phyloP scores from a whole-genome alignment of 495 filamentous ascomycete genomes.

The Penicillium fimorum region DNA sequence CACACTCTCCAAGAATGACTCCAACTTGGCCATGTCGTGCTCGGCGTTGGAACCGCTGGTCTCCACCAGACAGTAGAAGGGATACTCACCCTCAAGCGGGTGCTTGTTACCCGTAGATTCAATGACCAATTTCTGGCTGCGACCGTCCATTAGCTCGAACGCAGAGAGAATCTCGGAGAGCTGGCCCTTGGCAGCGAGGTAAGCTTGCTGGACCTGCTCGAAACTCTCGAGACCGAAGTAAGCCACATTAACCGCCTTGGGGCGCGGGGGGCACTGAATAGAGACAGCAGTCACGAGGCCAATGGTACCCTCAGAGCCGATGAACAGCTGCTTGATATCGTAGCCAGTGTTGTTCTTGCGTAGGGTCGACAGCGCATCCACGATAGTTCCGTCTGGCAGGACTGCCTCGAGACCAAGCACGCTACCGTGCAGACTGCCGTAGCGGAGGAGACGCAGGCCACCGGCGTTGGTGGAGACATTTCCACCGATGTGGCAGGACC shows the following conservation, averaged over 20 bases:
- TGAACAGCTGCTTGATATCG: slow-evolving; percentile 96
- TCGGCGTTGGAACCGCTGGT: slow-evolving; percentile 92
- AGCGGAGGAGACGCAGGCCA: slow-evolving; percentile 83
- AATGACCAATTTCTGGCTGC: slow-evolving; percentile 72
- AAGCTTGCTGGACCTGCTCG: slow-evolving; percentile 80
- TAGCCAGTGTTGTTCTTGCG: slow-evolving; percentile 99
- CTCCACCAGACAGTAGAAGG: slow-evolving; percentile 95
- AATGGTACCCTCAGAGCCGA: slow-evolving; percentile 91
- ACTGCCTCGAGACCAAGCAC: slow-evolving; percentile 92
- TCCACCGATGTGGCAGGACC: slow-evolving; percentile 96
- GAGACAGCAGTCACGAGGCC: slow-evolving; percentile 90
- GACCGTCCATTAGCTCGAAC: slow-evolving; percentile 93
- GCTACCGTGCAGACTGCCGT: slow-evolving; percentile 90
- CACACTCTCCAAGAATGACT: slow-evolving; percentile 82
- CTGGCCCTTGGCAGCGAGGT: slow-evolving; percentile 81
- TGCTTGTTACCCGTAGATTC: slow-evolving; percentile 70
- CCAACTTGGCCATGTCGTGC: slow-evolving; percentile 85
- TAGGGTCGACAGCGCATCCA: slow-evolving; percentile 80
- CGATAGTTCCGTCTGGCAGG: slow-evolving; percentile 83
- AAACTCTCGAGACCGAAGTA: slow-evolving; percentile 84
- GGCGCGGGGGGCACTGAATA: slow-evolving; percentile 82
- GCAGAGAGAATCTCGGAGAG: slow-evolving; percentile 94
- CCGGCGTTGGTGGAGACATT: slow-evolving; percentile 98
- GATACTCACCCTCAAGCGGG: slow-evolving; percentile 77
- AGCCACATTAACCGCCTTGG: slow-evolving; percentile 82